Evolutionary conservation across 352 stramenopile species (phyloP).

Genomic region (Globisporangium splendens): DNA sequence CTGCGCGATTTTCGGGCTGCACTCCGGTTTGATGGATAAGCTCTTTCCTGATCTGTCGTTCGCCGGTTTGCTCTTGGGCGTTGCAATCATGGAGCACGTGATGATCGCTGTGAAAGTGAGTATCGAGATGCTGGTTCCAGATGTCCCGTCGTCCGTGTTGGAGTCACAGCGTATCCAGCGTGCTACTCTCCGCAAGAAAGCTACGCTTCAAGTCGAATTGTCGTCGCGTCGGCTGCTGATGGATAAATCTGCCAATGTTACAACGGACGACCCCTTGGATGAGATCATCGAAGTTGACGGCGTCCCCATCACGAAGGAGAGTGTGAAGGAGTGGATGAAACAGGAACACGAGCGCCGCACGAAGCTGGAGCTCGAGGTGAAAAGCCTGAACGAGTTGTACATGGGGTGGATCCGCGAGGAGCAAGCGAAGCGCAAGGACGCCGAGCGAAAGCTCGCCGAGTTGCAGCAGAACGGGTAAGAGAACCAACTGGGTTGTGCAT

Average conservation of each 20-base stretch:
- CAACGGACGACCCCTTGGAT: conserved; percentile 3
- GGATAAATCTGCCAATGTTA: conserved; percentile 1
- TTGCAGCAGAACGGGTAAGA: conserved; percentile 29
- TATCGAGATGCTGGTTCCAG: conserved; percentile 77
- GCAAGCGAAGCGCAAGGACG: conserved; percentile 68
- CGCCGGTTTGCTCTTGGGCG: conserved; percentile 45
- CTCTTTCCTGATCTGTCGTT: conserved; percentile 67
- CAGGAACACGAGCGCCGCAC: conserved; percentile 64
- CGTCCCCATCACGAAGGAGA: conserved; percentile 30
- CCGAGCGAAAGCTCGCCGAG: conserved; percentile 49
- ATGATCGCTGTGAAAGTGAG: conserved; percentile 77
- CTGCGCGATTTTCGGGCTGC: conserved; percentile 91
- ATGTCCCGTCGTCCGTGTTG: conserved; percentile 54
- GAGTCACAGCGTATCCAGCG: conserved; percentile 68
- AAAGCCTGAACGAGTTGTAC: conserved; percentile 79
- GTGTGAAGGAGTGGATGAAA: conserved; percentile 67
- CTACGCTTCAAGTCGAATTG: conserved; percentile 66
- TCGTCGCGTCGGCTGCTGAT: conserved; percentile 44
- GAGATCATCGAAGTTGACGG: conserved; percentile 20
- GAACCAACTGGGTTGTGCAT: not conserved
- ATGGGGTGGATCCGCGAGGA: conserved; percentile 84
- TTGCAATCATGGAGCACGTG: conserved; percentile 70
- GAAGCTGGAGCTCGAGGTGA: conserved; percentile 78
- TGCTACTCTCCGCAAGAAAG: conserved; percentile 66
- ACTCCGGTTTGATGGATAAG: conserved; percentile 77